Base-by-base conservation (phyloP, 1,284 basidiomycete genomes). In the Puccinia triticina region DNA sequence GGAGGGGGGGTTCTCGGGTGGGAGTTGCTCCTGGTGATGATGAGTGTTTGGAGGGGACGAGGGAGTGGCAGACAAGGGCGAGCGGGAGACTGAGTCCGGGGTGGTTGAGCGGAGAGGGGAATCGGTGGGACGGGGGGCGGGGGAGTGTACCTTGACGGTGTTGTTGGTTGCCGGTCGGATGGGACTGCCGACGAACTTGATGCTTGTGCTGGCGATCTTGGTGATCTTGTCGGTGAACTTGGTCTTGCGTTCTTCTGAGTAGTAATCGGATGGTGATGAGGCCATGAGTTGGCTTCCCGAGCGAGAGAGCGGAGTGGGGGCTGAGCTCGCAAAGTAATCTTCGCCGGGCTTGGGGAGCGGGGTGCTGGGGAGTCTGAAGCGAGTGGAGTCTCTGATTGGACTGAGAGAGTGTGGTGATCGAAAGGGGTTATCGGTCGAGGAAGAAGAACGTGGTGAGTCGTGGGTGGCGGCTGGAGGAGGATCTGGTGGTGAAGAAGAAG, bases 121-220 rank as follows among this genome's bases (percentile, higher is more conserved):
- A 46, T 46, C 26, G 32, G 29, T 48, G 21, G 29, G 37, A 29
- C 67, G 48, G 46, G 77, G 26, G 29, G 29, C 26, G 16, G 50
- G 67, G 5, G 32, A 40, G 43, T 55, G 67, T 11, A 80, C 48
- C 37, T 80, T 80, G 77, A 80, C 69, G 21, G 50, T 48, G 32
- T 74, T 48, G 23, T 74, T 29, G 72, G 37, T 43, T 16, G 48
- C 67, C 5, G 77, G 69, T 57, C 66, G 32, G 57, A 80, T 80
- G 14, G 77, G 77, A 57, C 77, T 80, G 32, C 77, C 77, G 21
- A 80, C 67, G 21, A 80, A 69, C 43, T 80, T 80, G 61, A 83
- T 85, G 83, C 84, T 84, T 79, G 84, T 82, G 21, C 83, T 84
- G 61, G 84, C 84, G 73, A 84, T 84, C 37, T 83, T 83, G 55